A percentile compares a stretch with the other conserved stretches of the same genome.
These are phyloP conservation scores for Diaporthe ilicicola DNA, from an alignment of 2,329 filamentous ascomycete genomes.

Conservation along the genomic window DNA sequence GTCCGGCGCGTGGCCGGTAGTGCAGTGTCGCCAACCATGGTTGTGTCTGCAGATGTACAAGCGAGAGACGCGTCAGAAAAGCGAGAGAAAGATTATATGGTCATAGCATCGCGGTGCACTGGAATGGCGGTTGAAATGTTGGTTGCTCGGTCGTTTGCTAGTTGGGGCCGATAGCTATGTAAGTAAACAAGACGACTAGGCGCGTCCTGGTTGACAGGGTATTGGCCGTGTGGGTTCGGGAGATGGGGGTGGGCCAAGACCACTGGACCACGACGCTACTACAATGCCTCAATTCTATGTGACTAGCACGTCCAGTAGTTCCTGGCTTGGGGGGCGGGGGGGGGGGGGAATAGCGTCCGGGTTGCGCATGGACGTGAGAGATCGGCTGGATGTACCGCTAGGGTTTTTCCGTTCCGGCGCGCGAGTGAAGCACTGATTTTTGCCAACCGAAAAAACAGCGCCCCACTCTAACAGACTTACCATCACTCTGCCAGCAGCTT, in stretches of 20 bases:
- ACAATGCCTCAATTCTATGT: too few relatives aligned
- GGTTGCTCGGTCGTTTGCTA: slow-evolving; percentile 22
- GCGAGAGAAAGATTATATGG: slow-evolving; percentile 13
- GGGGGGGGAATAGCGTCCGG: too few relatives aligned
- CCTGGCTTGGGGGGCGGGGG: not conserved
- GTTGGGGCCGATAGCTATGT: slow-evolving; percentile 16
- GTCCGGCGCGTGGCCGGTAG: slow-evolving; percentile 62
- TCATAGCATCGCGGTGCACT: slow-evolving; percentile 13
- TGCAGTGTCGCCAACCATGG: slow-evolving; percentile 51
- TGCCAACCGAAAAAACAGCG: slow-evolving; percentile 21
- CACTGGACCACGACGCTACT: too few relatives aligned
- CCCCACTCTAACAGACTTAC: slow-evolving; percentile 29
- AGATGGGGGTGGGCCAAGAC: not conserved
- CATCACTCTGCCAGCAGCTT: slow-evolving; percentile 30
- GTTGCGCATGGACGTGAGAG: too few relatives aligned
- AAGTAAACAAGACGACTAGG: slow-evolving; percentile 27
- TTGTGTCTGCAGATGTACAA: not conserved
- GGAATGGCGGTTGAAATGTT: slow-evolving; percentile 3
- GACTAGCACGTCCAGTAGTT: too few relatives aligned
- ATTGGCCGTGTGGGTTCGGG: not conserved
- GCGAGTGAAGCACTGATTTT: slow-evolving; percentile 17
- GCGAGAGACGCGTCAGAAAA: not conserved
- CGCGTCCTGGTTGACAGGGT: slow-evolving; percentile 23
- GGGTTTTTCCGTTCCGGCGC: slow-evolving; percentile 21
- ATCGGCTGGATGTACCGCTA: not conserved